phyloP scores from a whole-genome alignment of 2,329 filamentous ascomycete genomes.

The Monilinia vaccinii-corymbosi region DNA sequence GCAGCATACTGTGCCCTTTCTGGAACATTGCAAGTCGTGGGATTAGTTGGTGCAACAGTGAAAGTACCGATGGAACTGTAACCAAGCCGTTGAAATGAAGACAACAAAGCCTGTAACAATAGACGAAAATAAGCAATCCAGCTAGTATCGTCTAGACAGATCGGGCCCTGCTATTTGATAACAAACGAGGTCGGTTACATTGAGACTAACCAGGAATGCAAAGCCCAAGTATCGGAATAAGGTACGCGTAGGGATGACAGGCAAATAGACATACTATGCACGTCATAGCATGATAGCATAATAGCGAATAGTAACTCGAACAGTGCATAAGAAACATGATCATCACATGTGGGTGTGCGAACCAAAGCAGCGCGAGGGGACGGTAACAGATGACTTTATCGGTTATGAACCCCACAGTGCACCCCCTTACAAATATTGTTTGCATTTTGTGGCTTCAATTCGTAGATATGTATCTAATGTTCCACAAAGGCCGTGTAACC shows the following conservation, averaged over 20 bases:
- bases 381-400: background rate
- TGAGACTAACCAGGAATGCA: background rate
- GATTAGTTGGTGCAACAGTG: background rate
- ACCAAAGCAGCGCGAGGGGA: background rate
- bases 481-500: background rate
- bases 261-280: background rate
- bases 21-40: background rate
- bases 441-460: background rate
- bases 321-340: background rate
- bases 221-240: conserved; percentile 6
- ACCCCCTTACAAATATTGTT: background rate
- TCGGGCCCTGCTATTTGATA: background rate
- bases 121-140: background rate
- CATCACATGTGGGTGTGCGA: background rate
- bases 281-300: background rate
- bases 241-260: background rate
- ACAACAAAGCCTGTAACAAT: background rate
- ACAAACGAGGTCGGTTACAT: conserved; percentile 3
- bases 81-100: conserved; percentile 9
- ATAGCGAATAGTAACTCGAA: background rate
- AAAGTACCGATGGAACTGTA: conserved; percentile 1
- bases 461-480: conserved; percentile 2
- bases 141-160: conserved; percentile 2
- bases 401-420: background rate
- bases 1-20: background rate